Evolutionary conservation across 2,329 filamentous ascomycete genomes (phyloP), one percentile per base, ranked within the genome.

Genomic region (Cadophora luteo-olivacea): DNA sequence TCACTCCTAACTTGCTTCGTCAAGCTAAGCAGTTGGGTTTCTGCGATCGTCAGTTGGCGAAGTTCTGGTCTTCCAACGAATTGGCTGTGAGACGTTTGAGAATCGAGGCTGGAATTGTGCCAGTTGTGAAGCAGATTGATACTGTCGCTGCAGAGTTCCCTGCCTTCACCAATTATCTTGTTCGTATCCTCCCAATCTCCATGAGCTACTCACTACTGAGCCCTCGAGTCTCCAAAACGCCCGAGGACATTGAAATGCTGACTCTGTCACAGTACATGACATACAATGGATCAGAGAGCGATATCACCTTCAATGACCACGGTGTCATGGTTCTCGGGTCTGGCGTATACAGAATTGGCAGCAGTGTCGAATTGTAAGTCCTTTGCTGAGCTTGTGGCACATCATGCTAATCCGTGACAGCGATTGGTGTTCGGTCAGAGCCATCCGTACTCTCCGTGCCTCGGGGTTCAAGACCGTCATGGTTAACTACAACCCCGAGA

Each of bases 81-180:
- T 88, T 97, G 73, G 93, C 94, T 66, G 90, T 98, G 32, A 90
- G 96, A 72, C 89, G 92, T 64, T 83, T 94, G 78, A 89, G 96
- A 78, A 86, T 94, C n/a, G 94, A 98, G 75, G 88, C 91, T 49
- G 92, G 92, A 54, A 93, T 99, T 75, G 88, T 88, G 72, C 96
- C 96, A 0, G 91, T 93, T 70, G 95, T 97, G 66, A 98, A 98
- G 86, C 95, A 98, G 82, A 98, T 99, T 69, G 96, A 99, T 82
- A 99, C 96, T 0, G 96, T 99, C 60, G 96, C 96, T 61, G 96
- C 94, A 19, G 96, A 99, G 80, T 98, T 97, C 84, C 95, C 95
- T 7, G 92, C 93, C 6, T 91, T 88, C 74, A 98, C 96, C 24
- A 98, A 99, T 82, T 99, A 99, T 78, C 14, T 48, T 29, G 29